These are phyloP conservation scores for Peronospora destructor DNA, from an alignment of 352 stramenopile species.

Conservation along the genomic window DNA sequence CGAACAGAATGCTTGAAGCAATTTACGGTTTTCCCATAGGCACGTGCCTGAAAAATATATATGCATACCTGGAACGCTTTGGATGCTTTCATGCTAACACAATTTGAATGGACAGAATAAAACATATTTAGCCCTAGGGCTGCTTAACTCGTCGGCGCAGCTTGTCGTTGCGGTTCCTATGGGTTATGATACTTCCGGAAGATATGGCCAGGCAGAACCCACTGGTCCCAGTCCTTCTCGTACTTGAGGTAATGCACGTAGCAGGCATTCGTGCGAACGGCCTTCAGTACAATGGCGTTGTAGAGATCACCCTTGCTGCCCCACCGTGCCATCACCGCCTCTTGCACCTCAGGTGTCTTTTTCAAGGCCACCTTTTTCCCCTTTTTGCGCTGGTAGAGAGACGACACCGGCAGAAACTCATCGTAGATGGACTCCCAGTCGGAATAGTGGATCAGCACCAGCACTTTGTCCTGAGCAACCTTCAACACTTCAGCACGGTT, in stretches of 20 bases:
- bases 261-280: constrained; percentile 67
- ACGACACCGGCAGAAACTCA: constrained; percentile 59
- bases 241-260: constrained; percentile 82
- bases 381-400: constrained; percentile 51
- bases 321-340: constrained; percentile 70
- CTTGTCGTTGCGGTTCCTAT: constrained; percentile 1
- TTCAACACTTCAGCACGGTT: constrained; percentile 60
- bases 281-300: constrained; percentile 74
- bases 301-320: constrained; percentile 63
- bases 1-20: constrained; percentile 3
- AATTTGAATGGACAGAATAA: constrained; percentile 15
- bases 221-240: constrained; percentile 82
- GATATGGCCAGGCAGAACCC: constrained; percentile 69
- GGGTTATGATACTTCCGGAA: constrained; percentile 60
- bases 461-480: constrained; percentile 58
- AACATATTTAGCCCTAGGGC: constrained; percentile 11
- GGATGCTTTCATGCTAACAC: constrained; percentile 6
- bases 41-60: constrained; percentile 8
- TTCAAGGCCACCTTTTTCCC: constrained; percentile 49
- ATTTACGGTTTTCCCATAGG: not conserved
- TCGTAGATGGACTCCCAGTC: constrained; percentile 82
- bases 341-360: constrained; percentile 59
- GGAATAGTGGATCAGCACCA: constrained; percentile 74
- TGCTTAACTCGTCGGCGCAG: constrained; percentile 1
- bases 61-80: constrained; percentile 1